phyloP scores from a whole-genome alignment of 768 basidiomycete species.

The Pleurotus sapidus region DNA sequence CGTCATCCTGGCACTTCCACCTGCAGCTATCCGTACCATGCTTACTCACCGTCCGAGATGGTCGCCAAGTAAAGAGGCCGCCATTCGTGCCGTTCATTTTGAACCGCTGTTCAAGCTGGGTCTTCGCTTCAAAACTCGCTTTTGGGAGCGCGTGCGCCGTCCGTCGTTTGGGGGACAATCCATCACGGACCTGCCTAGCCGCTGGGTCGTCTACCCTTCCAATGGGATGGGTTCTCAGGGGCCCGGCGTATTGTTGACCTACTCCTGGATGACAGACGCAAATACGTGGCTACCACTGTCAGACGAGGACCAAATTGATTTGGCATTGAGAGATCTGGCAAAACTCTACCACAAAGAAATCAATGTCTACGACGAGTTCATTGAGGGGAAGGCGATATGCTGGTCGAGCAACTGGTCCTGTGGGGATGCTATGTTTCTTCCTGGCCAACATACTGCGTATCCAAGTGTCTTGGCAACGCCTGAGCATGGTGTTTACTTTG shows the following conservation, averaged over 20 bases:
- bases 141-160: not conserved
- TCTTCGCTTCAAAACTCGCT: conserved; percentile 7
- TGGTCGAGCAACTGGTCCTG: conserved; percentile 20
- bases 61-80: not conserved
- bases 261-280: conserved; percentile 20
- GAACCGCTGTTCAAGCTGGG: not conserved
- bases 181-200: conserved; percentile 2
- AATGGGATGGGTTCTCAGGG: conserved; percentile 12
- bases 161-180: conserved; percentile 4
- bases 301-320: conserved; percentile 11
- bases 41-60: not conserved
- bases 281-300: conserved; percentile 16
- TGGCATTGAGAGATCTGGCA: conserved; percentile 17
- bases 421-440: conserved; percentile 27
- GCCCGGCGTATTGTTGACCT: conserved; percentile 21
- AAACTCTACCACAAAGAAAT: conserved; percentile 18
- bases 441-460: conserved; percentile 19
- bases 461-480: conserved; percentile 16
- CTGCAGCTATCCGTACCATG: not conserved
- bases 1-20: conserved; percentile 1
- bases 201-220: conserved; percentile 4
- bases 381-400: conserved; percentile 15
- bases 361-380: conserved; percentile 10
- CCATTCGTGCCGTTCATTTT: conserved; percentile 5
- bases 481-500: conserved; percentile 21